Conservation (phyloP, 495 filamentous ascomycete genomes). For the Lindgomyces ingoldianus region DNA sequence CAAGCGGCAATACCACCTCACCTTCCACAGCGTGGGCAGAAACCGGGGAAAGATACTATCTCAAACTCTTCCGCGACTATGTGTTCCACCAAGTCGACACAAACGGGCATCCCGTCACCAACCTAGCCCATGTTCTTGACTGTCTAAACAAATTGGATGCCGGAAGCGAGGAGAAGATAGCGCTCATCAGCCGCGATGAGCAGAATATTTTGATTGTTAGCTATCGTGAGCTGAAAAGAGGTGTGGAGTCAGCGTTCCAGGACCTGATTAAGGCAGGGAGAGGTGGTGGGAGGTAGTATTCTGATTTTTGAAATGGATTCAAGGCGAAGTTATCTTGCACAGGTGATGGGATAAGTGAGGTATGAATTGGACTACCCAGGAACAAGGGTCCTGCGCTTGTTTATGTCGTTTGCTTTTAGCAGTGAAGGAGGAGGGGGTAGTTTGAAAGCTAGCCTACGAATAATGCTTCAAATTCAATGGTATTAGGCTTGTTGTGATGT, state of each 20-base stretch:
- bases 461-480: not conserved
- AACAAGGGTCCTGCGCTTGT: not conserved
- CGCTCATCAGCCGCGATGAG: constrained; percentile 83
- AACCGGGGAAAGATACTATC: constrained; percentile 81
- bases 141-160: constrained; percentile 92
- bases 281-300: constrained; percentile 21
- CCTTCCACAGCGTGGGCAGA: constrained; percentile 66
- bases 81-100: constrained; percentile 93
- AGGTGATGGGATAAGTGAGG: not conserved
- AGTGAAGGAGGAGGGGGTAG: not conserved
- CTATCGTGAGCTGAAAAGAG: constrained; percentile 84
- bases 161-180: constrained; percentile 81
- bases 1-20: constrained; percentile 10
- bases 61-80: constrained; percentile 95
- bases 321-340: too few relatives aligned
- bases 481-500: too few relatives aligned
- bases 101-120: constrained; percentile 74
- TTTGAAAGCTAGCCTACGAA: not conserved
- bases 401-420: not conserved
- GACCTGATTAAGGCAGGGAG: constrained; percentile 66
- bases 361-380: not conserved
- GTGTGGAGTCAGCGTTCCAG: constrained; percentile 73
- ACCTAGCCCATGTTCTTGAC: constrained; percentile 79
- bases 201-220: constrained; percentile 81
- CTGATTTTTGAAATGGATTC: too few relatives aligned